These are phyloP conservation scores for Podospora appendiculata DNA, from an alignment of 495 filamentous ascomycete genomes.

Conservation along the genomic window DNA sequence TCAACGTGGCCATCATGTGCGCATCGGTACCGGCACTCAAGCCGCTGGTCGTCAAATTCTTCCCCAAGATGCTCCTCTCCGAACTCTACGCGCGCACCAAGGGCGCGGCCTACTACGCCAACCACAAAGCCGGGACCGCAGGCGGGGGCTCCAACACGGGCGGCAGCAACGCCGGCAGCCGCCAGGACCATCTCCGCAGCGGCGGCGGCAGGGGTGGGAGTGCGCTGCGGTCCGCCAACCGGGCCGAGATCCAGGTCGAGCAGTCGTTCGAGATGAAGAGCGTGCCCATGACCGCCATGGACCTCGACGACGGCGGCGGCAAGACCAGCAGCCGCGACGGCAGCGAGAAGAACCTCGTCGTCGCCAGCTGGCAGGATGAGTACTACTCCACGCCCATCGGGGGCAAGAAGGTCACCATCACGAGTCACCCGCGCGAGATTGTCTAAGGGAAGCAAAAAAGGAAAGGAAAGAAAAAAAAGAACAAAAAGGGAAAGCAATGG, in stretches of 20 bases:
- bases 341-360: constrained; percentile 12
- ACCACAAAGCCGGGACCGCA: neutral
- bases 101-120: constrained; percentile 3
- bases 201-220: neutral
- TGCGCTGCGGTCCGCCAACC: neutral
- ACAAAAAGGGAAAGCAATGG: neutral
- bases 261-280: constrained; percentile 14
- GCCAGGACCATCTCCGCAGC: neutral
- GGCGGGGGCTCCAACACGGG: neutral
- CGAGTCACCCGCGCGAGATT: constrained; percentile 5
- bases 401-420: constrained; percentile 5
- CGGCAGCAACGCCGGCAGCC: neutral
- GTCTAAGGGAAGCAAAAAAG: neutral
- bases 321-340: constrained; percentile 12
- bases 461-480: neutral
- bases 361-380: constrained; percentile 9
- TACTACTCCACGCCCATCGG: neutral
- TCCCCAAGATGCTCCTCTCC: constrained; percentile 18
- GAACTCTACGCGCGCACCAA: constrained; percentile 9
- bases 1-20: constrained; percentile 42
- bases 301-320: neutral
- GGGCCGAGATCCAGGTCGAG: constrained; percentile 7
- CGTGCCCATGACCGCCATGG: constrained; percentile 1
- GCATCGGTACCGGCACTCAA: constrained; percentile 39
- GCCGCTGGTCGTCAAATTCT: constrained; percentile 19